Evolutionary conservation across 257 asterid genomes (phyloP).

Genomic region (Solanum clarkiae): DNA sequence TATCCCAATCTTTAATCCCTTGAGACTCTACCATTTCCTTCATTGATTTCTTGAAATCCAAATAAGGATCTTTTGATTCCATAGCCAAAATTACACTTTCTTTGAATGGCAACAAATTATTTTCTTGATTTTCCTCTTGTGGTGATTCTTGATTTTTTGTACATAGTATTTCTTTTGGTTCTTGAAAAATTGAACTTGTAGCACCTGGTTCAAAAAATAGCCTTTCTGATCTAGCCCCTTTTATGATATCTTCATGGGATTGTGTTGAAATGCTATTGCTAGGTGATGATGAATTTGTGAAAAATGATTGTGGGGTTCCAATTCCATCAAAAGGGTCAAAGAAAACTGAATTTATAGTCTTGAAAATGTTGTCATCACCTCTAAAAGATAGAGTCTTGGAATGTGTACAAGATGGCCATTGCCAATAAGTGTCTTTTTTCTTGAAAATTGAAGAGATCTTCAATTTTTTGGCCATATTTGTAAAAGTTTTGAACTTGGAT

Average conservation of each 20-base stretch:
- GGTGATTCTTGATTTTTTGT: not conserved
- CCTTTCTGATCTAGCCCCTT: constrained; percentile 43
- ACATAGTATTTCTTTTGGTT: not conserved
- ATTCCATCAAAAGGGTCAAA: constrained; percentile 28
- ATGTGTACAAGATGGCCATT: constrained; percentile 6
- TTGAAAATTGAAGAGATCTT: constrained; percentile 1
- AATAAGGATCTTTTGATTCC: constrained; percentile 73
- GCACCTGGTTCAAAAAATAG: constrained; percentile 64
- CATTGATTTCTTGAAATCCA: constrained; percentile 84
- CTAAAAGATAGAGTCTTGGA: constrained; percentile 12
- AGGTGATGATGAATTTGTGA: constrained; percentile 29
- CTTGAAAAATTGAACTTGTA: constrained; percentile 29
- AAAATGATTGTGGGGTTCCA: constrained; percentile 30
- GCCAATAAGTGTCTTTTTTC: constrained; percentile 1
- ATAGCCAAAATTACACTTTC: constrained; percentile 58
- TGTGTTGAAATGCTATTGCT: constrained; percentile 6
- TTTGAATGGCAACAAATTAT: constrained; percentile 21
- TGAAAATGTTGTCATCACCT: not conserved
- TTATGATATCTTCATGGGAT: constrained; percentile 19
- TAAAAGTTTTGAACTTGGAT: not conserved
- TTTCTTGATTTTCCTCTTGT: not conserved
- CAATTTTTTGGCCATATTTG: constrained; percentile 1
- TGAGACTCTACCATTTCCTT: constrained; percentile 78
- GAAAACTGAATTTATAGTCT: constrained; percentile 46
- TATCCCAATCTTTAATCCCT: constrained; percentile 70